Base-by-base conservation (phyloP, 768 basidiomycete genomes). In the Phanerodontia chrysosporium region DNA sequence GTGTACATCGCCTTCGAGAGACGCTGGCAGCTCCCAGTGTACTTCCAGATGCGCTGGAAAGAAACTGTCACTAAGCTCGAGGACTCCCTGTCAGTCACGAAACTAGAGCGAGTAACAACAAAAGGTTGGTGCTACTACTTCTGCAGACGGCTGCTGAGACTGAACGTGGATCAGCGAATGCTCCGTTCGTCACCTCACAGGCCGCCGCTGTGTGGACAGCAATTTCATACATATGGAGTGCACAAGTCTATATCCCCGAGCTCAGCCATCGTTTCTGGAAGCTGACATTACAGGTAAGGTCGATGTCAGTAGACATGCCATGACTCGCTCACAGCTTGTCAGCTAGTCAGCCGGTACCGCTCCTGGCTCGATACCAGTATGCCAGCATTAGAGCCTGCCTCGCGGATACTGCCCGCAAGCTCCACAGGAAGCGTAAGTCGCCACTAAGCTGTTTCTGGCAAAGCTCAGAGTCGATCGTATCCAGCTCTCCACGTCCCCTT, bases 1-100 rank as follows among this genome's bases (percentile, higher is more conserved):
- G 76, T 85, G 3, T 96, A 87, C 69, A 62, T 67, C 24, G 72
- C 85, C 1, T 97, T 98, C 68, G 84, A 89, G 67, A 80, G 83
- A 60, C 82, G 94, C 35, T 99, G 97, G 95, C 97, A 98, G 69
- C 80, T 99, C 2, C 91, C 93, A 1, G 90, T 98, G 9, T 98
- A 98, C 70, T 98, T 96, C 71, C 97, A 99, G 67, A 76, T 99
- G 60, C 83, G 96, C 45, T 96, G 95, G 93, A 97, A 97, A 73
- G 96, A 97, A 67, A 90, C 96, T 53, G 84, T 95, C 0, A 74
- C 80, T 0, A 79, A 77, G 51, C 74, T 97, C 16, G 97, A 99
- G 73, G 86, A 87, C 13, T 72, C 75, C 1, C 73, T 98, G 14
- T 68, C 72, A 18, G 66, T 67, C 21, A 71, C 75, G 24, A 72